Conservation (phyloP, 2,329 filamentous ascomycete species). For the Epichloe uncinata region DNA sequence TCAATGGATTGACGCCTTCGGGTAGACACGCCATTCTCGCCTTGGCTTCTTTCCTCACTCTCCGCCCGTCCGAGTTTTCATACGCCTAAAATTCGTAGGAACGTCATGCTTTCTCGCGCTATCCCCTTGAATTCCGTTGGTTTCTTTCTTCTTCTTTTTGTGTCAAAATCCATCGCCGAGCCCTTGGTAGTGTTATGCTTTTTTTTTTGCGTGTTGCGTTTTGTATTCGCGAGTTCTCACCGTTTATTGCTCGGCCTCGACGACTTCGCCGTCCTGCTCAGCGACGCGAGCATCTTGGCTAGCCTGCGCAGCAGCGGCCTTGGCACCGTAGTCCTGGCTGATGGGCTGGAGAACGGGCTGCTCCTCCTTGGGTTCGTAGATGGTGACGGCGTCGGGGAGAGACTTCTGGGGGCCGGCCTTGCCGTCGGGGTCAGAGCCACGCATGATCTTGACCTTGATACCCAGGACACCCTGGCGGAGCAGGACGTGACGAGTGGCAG, state of each 20-base stretch:
- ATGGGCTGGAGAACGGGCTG: slow-evolving; percentile 86
- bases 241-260: slow-evolving; percentile 28
- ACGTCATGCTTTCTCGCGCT: background rate
- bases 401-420: slow-evolving; percentile 96
- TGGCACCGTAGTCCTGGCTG: slow-evolving; percentile 97
- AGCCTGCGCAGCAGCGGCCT: slow-evolving; percentile 59
- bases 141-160: slow-evolving; percentile 6
- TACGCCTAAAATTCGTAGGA: background rate
- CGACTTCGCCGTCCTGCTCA: slow-evolving; percentile 44
- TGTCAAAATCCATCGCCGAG: slow-evolving; percentile 9
- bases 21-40: slow-evolving; percentile 21
- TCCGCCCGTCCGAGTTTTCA: background rate
- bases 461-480: slow-evolving; percentile 98
- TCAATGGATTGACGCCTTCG: slow-evolving; percentile 28
- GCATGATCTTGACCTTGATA: slow-evolving; percentile 99
- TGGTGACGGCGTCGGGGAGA: slow-evolving; percentile 95
- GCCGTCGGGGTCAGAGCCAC: slow-evolving; percentile 97
- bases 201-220: background rate
- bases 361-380: slow-evolving; percentile 99
- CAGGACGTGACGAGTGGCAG: slow-evolving; percentile 95
- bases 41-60: slow-evolving; percentile 10
- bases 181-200: slow-evolving; percentile 6
- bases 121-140: background rate
- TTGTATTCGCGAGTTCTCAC: slow-evolving; percentile 6
- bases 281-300: slow-evolving; percentile 46